Conservation (phyloP, 176 grass and related monocot genomes). For the Raddia guianensis region DNA sequence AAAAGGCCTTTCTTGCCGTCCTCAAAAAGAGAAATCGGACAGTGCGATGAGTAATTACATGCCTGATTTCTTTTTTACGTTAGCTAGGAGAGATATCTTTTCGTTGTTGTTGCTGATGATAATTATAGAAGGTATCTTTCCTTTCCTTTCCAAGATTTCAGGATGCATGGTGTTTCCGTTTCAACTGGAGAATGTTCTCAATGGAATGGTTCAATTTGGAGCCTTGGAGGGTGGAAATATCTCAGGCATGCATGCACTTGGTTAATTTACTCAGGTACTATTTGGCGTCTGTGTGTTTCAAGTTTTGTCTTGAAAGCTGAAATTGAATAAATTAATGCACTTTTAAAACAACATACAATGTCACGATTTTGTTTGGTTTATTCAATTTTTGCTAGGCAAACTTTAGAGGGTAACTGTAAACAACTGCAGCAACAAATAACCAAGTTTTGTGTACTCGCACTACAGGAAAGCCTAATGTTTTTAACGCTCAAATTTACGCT, state of each 20-base stretch:
- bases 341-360: not conserved
- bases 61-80: not conserved
- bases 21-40: conserved; percentile 15
- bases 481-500: too few species aligned
- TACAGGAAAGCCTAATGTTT: too few species aligned
- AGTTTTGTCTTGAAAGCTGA: not conserved
- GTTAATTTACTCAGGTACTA: not conserved
- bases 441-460: not conserved
- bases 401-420: not conserved
- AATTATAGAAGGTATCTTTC: not conserved
- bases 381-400: not conserved
- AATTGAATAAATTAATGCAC: not conserved
- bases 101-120: not conserved
- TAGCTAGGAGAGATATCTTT: not conserved
- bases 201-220: not conserved
- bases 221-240: not conserved
- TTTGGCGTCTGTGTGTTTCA: not conserved
- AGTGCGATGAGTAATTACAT: not conserved
- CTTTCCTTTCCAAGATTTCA: not conserved
- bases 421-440: not conserved
- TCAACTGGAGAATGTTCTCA: not conserved
- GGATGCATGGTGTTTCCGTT: not conserved
- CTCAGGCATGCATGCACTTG: not conserved
- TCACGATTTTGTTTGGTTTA: not conserved
- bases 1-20: not conserved